These are phyloP conservation scores for Gossypium herbaceum DNA, from an alignment of 345 rosid genomes.

Conservation along the genomic window DNA sequence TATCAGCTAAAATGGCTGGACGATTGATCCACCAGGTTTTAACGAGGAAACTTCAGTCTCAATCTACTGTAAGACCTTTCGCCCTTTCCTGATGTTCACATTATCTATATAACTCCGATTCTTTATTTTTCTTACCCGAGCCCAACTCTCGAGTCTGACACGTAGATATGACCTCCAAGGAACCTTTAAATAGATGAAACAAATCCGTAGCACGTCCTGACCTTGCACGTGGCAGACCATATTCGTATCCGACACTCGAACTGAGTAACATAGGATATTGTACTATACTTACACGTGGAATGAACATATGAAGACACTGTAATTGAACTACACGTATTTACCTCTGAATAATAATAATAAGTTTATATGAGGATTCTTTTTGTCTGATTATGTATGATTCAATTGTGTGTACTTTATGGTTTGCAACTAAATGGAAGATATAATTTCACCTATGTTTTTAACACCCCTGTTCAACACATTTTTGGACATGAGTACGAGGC, in stretches of 20 bases:
- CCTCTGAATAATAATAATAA: not conserved
- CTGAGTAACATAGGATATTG: not conserved
- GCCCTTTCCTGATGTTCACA: not conserved
- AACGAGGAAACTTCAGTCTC: conserved; percentile 71
- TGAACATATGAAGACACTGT: not conserved
- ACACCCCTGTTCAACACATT: not conserved
- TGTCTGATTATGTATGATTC: not conserved
- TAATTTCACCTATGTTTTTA: not conserved
- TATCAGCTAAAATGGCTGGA: conserved; percentile 68
- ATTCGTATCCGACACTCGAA: not conserved
- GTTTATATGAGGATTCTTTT: not conserved
- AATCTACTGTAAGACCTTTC: conserved; percentile 48
- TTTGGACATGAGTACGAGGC: not conserved
- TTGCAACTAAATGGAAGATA: not conserved
- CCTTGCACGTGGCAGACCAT: not conserved
- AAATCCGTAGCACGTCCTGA: too few species aligned
- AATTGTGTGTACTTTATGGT: not conserved
- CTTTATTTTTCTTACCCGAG: not conserved
- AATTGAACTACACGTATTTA: not conserved
- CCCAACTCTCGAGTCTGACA: not conserved
- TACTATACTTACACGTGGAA: not conserved
- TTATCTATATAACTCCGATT: not conserved
- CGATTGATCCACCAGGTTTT: conserved; percentile 86
- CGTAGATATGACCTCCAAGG: not conserved
- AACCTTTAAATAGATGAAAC: not conserved